Percentiles rank a stretch among this genome's conserved stretches.
Conservation (phyloP, 2,329 filamentous ascomycete genomes). For the Alternaria atra region DNA sequence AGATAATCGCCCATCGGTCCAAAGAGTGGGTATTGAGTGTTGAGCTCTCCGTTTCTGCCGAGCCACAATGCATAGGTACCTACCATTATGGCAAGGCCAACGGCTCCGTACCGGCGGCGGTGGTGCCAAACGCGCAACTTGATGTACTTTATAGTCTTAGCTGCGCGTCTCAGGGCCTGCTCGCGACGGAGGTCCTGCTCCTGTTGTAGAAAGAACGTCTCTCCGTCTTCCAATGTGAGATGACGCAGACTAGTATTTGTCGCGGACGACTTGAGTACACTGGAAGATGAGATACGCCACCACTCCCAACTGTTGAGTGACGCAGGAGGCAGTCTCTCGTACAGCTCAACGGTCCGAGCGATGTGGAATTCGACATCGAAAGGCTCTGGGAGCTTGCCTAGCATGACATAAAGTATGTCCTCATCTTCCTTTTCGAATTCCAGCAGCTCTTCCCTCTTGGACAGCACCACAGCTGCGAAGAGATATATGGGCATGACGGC, state of each 20-base stretch:
- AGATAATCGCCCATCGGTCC: conserved; percentile 30
- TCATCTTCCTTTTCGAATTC: conserved; percentile 77
- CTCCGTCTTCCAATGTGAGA: conserved; percentile 72
- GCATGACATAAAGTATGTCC: conserved; percentile 88
- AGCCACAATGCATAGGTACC: conserved; percentile 50
- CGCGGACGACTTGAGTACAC: conserved; percentile 85
- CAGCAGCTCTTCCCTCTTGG: conserved; percentile 83
- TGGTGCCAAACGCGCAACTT: conserved; percentile 69
- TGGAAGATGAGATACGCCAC: conserved; percentile 75
- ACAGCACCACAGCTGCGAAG: conserved; percentile 79
- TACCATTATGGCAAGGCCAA: conserved; percentile 60
- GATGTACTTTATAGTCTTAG: conserved; percentile 50
- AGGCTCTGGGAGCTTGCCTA: conserved; percentile 84
- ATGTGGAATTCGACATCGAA: conserved; percentile 84
- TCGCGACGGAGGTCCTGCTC: conserved; percentile 73
- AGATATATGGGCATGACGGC: conserved; percentile 91
- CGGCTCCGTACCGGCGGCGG: conserved; percentile 66
- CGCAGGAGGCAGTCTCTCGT: conserved; percentile 74
- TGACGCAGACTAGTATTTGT: conserved; percentile 59
- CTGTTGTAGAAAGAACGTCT: conserved; percentile 74
- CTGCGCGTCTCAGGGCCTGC: conserved; percentile 58
- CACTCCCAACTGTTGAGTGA: conserved; percentile 71
- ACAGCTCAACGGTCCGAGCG: conserved; percentile 69
- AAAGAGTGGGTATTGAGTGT: conserved; percentile 16
- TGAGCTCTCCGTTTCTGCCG: conserved; percentile 29